Evolutionary conservation across 1,139 yeast species (phyloP).

Genomic region (Lodderomyces jiufengensis): DNA sequence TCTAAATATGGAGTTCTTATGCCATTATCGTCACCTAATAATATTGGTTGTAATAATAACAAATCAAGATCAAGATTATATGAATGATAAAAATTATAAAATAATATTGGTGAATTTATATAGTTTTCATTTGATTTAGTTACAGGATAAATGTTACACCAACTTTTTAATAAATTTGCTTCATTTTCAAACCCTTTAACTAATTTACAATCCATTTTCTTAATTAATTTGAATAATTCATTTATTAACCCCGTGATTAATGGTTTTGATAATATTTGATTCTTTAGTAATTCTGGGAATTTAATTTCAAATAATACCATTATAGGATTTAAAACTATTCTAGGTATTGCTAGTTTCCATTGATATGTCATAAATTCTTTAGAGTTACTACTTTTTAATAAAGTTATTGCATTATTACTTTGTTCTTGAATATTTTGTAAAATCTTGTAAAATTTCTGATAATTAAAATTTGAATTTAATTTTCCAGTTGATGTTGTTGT

Average conservation of each 20-base stretch:
- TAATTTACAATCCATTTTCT: constrained; percentile 73
- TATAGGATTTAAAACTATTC: constrained; percentile 74
- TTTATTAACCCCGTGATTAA: constrained; percentile 72
- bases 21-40: constrained; percentile 80
- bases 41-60: constrained; percentile 75
- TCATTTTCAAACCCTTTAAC: constrained; percentile 67
- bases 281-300: constrained; percentile 52
- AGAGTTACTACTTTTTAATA: constrained; percentile 48
- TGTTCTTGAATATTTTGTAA: constrained; percentile 35
- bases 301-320: constrained; percentile 70
- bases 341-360: constrained; percentile 82
- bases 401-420: constrained; percentile 31
- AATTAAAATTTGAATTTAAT: constrained; percentile 16
- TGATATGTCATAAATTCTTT: constrained; percentile 68
- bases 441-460: constrained; percentile 29
- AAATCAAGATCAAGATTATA: constrained; percentile 64
- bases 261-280: constrained; percentile 80
- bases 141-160: constrained; percentile 47
- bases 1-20: constrained; percentile 89
- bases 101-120: constrained; percentile 49
- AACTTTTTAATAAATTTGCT: constrained; percentile 49
- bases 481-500: constrained; percentile 19
- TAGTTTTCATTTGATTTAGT: constrained; percentile 25
- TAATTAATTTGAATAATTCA: constrained; percentile 70
- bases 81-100: constrained; percentile 58